Percentiles rank a stretch among this genome's conserved stretches.
phyloP scores from a whole-genome alignment of 352 stramenopile species.

The Globisporangium viniferum region DNA sequence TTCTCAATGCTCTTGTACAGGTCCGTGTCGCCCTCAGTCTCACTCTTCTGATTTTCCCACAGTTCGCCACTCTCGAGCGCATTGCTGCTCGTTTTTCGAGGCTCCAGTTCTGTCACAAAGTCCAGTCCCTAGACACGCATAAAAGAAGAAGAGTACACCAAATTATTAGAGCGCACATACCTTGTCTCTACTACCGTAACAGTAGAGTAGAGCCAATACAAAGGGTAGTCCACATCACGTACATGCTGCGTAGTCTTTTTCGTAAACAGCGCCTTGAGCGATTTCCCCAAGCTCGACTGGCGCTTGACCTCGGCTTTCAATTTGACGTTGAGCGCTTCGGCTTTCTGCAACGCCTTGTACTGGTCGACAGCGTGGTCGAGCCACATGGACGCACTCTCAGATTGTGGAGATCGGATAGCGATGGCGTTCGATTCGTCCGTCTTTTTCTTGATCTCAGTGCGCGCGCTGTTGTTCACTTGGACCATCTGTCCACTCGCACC shows the following conservation, averaged over 20 bases:
- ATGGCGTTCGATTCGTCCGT: background rate
- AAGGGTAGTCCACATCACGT: background rate
- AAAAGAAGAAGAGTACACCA: background rate
- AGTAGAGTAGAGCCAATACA: background rate
- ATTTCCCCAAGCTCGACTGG: constrained; percentile 8
- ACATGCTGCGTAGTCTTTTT: constrained; percentile 17
- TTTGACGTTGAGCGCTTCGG: constrained; percentile 9
- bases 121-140: constrained; percentile 1
- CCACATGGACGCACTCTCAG: constrained; percentile 10
- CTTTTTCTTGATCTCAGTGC: background rate
- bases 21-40: background rate
- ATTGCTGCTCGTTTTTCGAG: background rate
- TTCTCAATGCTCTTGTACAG: constrained; percentile 13
- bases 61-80: background rate
- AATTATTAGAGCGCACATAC: background rate
- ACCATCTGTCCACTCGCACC: background rate
- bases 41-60: background rate
- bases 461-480: background rate
- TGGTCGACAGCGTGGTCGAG: constrained; percentile 12
- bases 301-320: constrained; percentile 10
- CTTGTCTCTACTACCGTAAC: background rate
- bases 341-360: constrained; percentile 15
- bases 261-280: constrained; percentile 10
- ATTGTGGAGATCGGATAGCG: background rate
- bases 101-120: constrained; percentile 3